Percentiles rank a stretch among this genome's conserved stretches.
Evolutionary conservation across 2,329 filamentous ascomycete species (phyloP).

Genomic region (Ascochyta fabae): DNA sequence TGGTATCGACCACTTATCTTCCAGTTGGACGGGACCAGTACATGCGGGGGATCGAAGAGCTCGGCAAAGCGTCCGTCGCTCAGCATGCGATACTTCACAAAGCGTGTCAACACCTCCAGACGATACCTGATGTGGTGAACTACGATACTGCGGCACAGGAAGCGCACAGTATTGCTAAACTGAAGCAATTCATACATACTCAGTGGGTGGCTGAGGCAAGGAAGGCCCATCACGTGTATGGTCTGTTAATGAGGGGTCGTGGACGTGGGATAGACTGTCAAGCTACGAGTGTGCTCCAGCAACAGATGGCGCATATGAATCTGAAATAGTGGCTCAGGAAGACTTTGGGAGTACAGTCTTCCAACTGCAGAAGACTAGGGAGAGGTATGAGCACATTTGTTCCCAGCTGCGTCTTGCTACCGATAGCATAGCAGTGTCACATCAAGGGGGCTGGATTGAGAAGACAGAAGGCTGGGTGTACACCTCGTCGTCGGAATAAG

Average conservation of each 20-base stretch:
- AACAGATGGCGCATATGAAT: background rate
- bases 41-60: background rate
- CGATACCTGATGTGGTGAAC: background rate
- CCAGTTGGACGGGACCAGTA: slow-evolving; percentile 1
- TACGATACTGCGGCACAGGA: background rate
- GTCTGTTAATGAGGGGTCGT: background rate
- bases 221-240: background rate
- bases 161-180: background rate
- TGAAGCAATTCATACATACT: background rate
- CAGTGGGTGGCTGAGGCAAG: background rate
- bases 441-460: background rate
- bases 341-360: background rate
- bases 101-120: background rate
- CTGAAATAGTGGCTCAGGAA: background rate
- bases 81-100: background rate
- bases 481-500: background rate
- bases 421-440: background rate
- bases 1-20: background rate
- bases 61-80: background rate
- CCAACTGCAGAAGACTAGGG: background rate
- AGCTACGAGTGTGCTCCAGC: background rate
- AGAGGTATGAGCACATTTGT: too few species aligned
- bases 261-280: background rate
- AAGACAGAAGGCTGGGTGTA: background rate
- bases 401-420: background rate